phyloP scores from a whole-genome alignment of 371 early-diverging fungal genomes.

The Nematocida parisii region DNA sequence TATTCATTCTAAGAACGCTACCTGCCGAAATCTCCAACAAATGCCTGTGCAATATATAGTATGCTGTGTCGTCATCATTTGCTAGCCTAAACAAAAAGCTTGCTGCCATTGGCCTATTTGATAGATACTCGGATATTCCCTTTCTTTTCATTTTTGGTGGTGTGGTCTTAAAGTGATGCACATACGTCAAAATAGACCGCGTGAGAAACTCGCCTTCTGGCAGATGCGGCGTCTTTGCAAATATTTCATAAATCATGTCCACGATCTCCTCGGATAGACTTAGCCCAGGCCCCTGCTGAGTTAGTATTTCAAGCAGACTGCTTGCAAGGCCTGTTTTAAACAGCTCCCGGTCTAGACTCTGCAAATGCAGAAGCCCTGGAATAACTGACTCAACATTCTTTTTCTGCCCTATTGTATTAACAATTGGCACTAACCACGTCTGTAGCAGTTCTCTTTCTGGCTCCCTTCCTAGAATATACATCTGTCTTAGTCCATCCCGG shows the following conservation, averaged over 20 bases:
- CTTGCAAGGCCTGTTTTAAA: conserved; percentile 40
- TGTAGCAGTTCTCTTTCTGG: conserved; percentile 48
- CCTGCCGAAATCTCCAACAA: neutral
- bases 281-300: neutral
- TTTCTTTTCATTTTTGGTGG: conserved; percentile 11
- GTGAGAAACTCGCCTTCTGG: conserved; percentile 50
- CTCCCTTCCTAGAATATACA: conserved; percentile 56
- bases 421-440: conserved; percentile 48
- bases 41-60: conserved; percentile 41
- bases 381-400: conserved; percentile 35
- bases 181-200: conserved; percentile 15
- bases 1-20: neutral
- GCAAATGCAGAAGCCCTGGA: conserved; percentile 33
- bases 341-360: conserved; percentile 25
- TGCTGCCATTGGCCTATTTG: conserved; percentile 18
- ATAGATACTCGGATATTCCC: conserved; percentile 24
- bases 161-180: conserved; percentile 33
- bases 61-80: conserved; percentile 52
- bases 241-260: conserved; percentile 35
- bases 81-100: conserved; percentile 43
- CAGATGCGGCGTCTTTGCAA: conserved; percentile 22
- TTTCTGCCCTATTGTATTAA: conserved; percentile 47
- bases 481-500: conserved; percentile 51
- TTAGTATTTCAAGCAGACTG: conserved; percentile 39
- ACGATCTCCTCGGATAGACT: neutral